phyloP scores from a whole-genome alignment of 2,329 filamentous ascomycete genomes.

The Ophiostoma triangulosporum region DNA sequence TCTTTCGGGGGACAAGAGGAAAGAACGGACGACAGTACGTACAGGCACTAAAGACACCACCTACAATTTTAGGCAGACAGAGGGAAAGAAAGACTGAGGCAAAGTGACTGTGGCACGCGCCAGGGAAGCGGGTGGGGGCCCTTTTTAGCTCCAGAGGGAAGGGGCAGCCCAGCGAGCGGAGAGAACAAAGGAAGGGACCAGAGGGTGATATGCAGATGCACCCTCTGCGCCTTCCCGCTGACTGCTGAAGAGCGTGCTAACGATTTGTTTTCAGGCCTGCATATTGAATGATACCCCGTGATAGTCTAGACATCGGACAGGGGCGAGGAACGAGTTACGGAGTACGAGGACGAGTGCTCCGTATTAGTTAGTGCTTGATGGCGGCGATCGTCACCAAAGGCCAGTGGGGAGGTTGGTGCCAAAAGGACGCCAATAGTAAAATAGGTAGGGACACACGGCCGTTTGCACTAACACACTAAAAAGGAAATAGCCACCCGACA shows the following conservation, averaged over 20 bases:
- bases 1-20: conserved; percentile 13
- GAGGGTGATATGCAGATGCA: conserved; percentile 6
- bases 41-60: background rate
- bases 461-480: conserved; percentile 9
- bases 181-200: conserved; percentile 8
- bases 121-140: conserved; percentile 9
- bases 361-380: background rate
- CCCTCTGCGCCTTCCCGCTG: background rate
- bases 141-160: conserved; percentile 4
- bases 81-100: conserved; percentile 10
- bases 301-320: too few relatives aligned
- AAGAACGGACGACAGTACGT: conserved; percentile 4
- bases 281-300: too few relatives aligned
- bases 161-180: conserved; percentile 5
- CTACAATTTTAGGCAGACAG: background rate
- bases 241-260: conserved; percentile 13
- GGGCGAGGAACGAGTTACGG: too few relatives aligned
- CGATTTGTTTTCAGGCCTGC: conserved; percentile 4
- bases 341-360: background rate
- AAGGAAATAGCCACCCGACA: conserved; percentile 7
- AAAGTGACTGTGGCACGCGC: conserved; percentile 13
- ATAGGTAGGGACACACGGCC: background rate
- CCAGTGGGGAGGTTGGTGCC: conserved; percentile 13
- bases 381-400: conserved; percentile 1
- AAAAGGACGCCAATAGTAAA: conserved; percentile 5